Evolutionary conservation across 2,329 filamentous ascomycete genomes (phyloP).

Genomic region (Zopfia rhizophila): DNA sequence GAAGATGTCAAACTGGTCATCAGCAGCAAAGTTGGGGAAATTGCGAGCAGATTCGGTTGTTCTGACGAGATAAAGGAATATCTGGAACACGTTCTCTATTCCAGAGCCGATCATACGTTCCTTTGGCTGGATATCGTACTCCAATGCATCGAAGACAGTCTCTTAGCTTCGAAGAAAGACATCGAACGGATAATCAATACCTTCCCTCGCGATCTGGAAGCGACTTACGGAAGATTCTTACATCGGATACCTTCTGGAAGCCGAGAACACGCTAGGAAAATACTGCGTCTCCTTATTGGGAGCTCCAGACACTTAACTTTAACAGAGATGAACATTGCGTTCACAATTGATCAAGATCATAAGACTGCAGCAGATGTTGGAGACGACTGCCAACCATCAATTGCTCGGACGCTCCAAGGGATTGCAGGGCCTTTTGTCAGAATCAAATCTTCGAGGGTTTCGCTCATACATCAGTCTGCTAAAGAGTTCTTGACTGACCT

Average conservation of each 20-base stretch:
- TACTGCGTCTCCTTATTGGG: slow-evolving; percentile 48
- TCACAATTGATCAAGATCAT: slow-evolving; percentile 37
- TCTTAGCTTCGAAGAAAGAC: slow-evolving; percentile 23
- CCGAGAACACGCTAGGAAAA: slow-evolving; percentile 33
- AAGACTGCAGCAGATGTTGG: slow-evolving; percentile 30
- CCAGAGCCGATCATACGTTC: slow-evolving; percentile 50
- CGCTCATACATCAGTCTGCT: slow-evolving; percentile 50
- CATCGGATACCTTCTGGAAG: slow-evolving; percentile 33
- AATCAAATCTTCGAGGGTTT: slow-evolving; percentile 43
- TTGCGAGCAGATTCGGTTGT: slow-evolving; percentile 38
- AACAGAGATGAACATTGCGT: slow-evolving; percentile 48
- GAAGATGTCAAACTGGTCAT: slow-evolving; percentile 49
- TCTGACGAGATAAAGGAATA: slow-evolving; percentile 33
- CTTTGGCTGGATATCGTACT: slow-evolving; percentile 54
- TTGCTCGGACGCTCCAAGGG: slow-evolving; percentile 41
- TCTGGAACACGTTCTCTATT: slow-evolving; percentile 40
- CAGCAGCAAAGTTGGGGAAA: slow-evolving; percentile 40
- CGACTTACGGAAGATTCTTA: slow-evolving; percentile 46
- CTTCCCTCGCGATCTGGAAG: slow-evolving; percentile 42
- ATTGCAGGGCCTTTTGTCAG: slow-evolving; percentile 48
- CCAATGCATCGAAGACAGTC: slow-evolving; percentile 42
- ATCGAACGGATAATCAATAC: slow-evolving; percentile 40
- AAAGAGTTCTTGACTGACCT: slow-evolving; percentile 48
- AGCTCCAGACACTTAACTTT: slow-evolving; percentile 47
- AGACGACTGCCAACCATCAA: slow-evolving; percentile 37